A percentile compares a stretch with the other conserved stretches of the same genome.
Evolutionary conservation across 352 stramenopile genomes (phyloP).

Genomic region (Globisporangium spiculum): DNA sequence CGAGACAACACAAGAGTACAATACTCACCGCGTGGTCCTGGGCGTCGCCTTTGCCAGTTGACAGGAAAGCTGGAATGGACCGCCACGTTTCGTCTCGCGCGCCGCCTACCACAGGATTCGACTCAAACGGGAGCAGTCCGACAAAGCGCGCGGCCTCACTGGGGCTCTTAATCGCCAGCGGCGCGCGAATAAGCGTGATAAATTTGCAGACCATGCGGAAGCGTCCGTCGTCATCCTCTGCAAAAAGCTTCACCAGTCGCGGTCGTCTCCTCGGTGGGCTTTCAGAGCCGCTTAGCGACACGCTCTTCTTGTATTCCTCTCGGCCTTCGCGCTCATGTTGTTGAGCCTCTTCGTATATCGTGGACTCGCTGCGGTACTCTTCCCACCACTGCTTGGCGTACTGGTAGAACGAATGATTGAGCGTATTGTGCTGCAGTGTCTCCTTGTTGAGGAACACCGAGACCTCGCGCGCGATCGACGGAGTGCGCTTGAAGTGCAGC

Average conservation of each 20-base stretch:
- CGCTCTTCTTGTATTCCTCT: slow-evolving; percentile 23
- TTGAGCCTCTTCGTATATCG: slow-evolving; percentile 14
- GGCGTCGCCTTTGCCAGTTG: slow-evolving; percentile 67
- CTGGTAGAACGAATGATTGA: slow-evolving; percentile 71
- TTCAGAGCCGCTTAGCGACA: slow-evolving; percentile 8
- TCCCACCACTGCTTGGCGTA: slow-evolving; percentile 86
- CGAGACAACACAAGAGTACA: neutral
- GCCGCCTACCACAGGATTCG: slow-evolving; percentile 48
- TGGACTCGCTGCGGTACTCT: slow-evolving; percentile 51
- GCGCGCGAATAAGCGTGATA: slow-evolving; percentile 52
- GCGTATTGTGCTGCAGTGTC: slow-evolving; percentile 44
- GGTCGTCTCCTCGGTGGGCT: slow-evolving; percentile 16
- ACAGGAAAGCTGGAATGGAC: slow-evolving; percentile 66
- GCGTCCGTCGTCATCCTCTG: slow-evolving; percentile 82
- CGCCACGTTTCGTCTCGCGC: slow-evolving; percentile 74
- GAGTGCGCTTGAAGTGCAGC: slow-evolving; percentile 48
- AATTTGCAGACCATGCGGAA: slow-evolving; percentile 89
- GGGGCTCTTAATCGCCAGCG: slow-evolving; percentile 51
- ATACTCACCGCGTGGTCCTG: slow-evolving; percentile 74
- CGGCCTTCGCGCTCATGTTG: slow-evolving; percentile 2
- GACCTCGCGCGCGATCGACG: slow-evolving; percentile 41
- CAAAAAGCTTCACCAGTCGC: slow-evolving; percentile 80
- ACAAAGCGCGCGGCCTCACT: slow-evolving; percentile 88
- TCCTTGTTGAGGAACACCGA: slow-evolving; percentile 54
- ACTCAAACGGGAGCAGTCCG: slow-evolving; percentile 66